These are phyloP conservation scores for Beauveria asiatica DNA, from an alignment of 2,329 filamentous ascomycete genomes.

Conservation along the genomic window DNA sequence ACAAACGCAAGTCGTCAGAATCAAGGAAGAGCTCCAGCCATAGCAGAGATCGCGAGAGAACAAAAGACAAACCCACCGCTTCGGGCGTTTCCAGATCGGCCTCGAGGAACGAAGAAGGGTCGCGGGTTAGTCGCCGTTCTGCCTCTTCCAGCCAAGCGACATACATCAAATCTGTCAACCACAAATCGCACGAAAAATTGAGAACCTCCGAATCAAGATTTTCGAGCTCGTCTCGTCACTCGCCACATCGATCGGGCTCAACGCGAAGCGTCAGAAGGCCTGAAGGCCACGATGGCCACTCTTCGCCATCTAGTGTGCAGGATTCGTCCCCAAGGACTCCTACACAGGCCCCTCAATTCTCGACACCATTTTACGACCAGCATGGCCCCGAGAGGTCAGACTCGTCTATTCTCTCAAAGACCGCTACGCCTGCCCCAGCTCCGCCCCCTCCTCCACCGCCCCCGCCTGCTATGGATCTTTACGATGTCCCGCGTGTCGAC, in stretches of 20 bases:
- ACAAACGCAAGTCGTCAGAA: slow-evolving; percentile 19
- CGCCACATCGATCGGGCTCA: slow-evolving; percentile 31
- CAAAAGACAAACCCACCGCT: slow-evolving; percentile 31
- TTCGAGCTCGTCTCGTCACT: slow-evolving; percentile 27
- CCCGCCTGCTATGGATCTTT: slow-evolving; percentile 61
- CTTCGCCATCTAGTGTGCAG: slow-evolving; percentile 38
- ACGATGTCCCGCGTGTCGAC: slow-evolving; percentile 75
- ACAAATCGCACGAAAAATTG: slow-evolving; percentile 28
- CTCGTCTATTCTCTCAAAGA: slow-evolving; percentile 25
- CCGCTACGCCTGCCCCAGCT: slow-evolving; percentile 30
- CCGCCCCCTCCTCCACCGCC: slow-evolving; percentile 41
- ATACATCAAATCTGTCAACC: slow-evolving; percentile 32
- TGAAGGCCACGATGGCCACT: slow-evolving; percentile 33
- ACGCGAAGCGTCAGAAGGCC: slow-evolving; percentile 26
- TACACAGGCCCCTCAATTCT: slow-evolving; percentile 45
- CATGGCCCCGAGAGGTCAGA: slow-evolving; percentile 28
- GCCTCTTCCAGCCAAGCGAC: slow-evolving; percentile 51
- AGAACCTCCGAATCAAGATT: slow-evolving; percentile 24
- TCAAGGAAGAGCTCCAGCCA: slow-evolving; percentile 15
- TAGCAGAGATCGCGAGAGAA: slow-evolving; percentile 13
- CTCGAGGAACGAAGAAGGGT: slow-evolving; percentile 40
- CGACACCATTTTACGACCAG: slow-evolving; percentile 35
- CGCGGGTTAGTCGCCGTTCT: slow-evolving; percentile 46
- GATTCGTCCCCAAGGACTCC: slow-evolving; percentile 55
- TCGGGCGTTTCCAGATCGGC: slow-evolving; percentile 35